Evolutionary conservation across 2,329 filamentous ascomycete species (phyloP), one percentile per base, ranked within the genome.

Genomic region (Sporothrix humicola): DNA sequence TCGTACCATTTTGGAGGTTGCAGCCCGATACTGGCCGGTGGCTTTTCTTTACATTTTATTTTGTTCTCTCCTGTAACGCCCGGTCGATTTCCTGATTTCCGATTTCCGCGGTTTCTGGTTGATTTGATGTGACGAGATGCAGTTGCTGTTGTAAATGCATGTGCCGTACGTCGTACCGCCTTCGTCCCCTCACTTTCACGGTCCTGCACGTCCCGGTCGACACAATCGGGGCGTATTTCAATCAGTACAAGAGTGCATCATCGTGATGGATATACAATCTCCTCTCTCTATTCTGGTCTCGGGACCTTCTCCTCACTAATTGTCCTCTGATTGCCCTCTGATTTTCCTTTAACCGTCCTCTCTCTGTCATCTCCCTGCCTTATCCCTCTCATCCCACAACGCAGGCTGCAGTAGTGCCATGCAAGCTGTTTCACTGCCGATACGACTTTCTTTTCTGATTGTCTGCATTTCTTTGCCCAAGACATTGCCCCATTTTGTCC

Each of bases 401-500:
- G 66, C 69, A 71, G 20, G 52, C 69, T 59, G 69, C 69, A 71
- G 69, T 59, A 59, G 52, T n/a, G 20, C 26, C 26, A 44, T 71
- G 69, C 42, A 46, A 12, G 15, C 7, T 37, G 69, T 71, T 70
- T 52, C 69, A 71, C 69, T 71, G 69, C 69, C 69, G 69, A 71
- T 48, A 71, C 37, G 52, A 71, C 52, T 31, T 9, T 59, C 10
- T 17, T 54, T 7, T 52, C 10, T 10, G 31, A 17, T 15, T 17
- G 26, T 17, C 56, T 37, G 13, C 5, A 7, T 37, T 37, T 5
- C 31, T 37, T 37, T 37, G 31, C 31, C 31, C 31, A 37, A 37
- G 31, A 37, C 7, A 3, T 37, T 37, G 31, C 31, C 23, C 31
- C 31, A 37, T 37, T 37, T 37, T 37, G 7, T 26, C 31, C 31